Conservation (phyloP, 495 filamentous ascomycete species). For the Talaromyces ruber region DNA sequence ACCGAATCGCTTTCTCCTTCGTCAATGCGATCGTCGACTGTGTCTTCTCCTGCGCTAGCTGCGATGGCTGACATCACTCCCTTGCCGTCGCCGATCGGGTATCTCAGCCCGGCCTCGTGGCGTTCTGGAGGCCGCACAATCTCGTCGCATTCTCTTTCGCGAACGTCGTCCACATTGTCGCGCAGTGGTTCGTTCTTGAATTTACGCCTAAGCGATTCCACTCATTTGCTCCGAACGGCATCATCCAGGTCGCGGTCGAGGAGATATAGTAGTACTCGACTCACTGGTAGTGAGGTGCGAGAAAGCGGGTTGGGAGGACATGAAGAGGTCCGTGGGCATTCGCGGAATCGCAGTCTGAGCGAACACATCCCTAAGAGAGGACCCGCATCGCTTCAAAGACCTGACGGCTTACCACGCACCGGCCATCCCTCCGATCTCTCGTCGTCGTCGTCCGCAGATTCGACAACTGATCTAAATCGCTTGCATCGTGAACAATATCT, state of each 20-base stretch:
- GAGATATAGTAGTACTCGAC: slow-evolving; percentile 12
- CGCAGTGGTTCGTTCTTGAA: slow-evolving; percentile 27
- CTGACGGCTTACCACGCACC: slow-evolving; percentile 61
- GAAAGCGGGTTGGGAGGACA: slow-evolving; percentile 11
- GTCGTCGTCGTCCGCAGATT: slow-evolving; percentile 27
- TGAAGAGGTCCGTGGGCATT: slow-evolving; percentile 33
- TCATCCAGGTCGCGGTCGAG: slow-evolving; percentile 25
- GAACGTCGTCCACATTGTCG: slow-evolving; percentile 31
- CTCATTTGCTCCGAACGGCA: slow-evolving; percentile 25
- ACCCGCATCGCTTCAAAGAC: slow-evolving; percentile 54
- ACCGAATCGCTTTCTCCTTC: slow-evolving; percentile 51
- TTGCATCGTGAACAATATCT: slow-evolving; percentile 78
- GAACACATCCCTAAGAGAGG: slow-evolving; percentile 73
- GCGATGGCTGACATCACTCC: slow-evolving; percentile 89
- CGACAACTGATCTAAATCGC: slow-evolving; percentile 30
- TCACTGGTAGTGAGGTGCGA: neutral
- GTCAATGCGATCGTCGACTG: slow-evolving; percentile 46
- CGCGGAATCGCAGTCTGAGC: slow-evolving; percentile 73
- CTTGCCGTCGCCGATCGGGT: slow-evolving; percentile 75
- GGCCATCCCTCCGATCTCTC: slow-evolving; percentile 30
- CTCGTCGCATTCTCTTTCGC: slow-evolving; percentile 29
- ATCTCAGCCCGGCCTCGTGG: slow-evolving; percentile 60
- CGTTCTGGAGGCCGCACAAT: slow-evolving; percentile 28
- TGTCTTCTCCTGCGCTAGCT: slow-evolving; percentile 65
- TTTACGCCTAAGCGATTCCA: slow-evolving; percentile 32